Conservation (phyloP, 2,329 filamentous ascomycete genomes). For the Mycosphaerella arachidis region DNA sequence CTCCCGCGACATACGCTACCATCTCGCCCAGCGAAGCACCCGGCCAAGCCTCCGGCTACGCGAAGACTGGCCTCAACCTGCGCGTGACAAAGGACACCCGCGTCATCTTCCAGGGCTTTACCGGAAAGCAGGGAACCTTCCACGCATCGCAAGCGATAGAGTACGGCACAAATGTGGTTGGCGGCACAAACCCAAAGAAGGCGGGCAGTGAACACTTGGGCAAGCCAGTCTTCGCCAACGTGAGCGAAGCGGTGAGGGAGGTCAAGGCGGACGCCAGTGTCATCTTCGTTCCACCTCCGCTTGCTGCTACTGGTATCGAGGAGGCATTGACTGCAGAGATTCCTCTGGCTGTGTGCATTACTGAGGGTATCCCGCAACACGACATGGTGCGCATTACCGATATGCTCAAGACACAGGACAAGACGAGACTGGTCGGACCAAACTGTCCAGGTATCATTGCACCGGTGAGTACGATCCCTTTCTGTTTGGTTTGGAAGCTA, state of each 20-base stretch:
- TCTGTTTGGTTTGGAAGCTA: slow-evolving; percentile 6
- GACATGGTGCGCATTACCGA: slow-evolving; percentile 99
- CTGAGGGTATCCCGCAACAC: slow-evolving; percentile 95
- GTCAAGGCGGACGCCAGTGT: slow-evolving; percentile 87
- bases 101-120: slow-evolving; percentile 96
- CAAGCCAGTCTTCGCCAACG: slow-evolving; percentile 87
- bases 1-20: slow-evolving; percentile 70
- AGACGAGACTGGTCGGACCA: slow-evolving; percentile 92
- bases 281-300: slow-evolving; percentile 93
- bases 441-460: slow-evolving; percentile 98
- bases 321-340: slow-evolving; percentile 93
- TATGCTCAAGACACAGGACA: slow-evolving; percentile 95
- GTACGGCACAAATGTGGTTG: slow-evolving; percentile 97
- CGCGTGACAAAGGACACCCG: slow-evolving; percentile 91
- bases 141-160: slow-evolving; percentile 97
- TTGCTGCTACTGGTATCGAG: slow-evolving; percentile 93
- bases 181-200: slow-evolving; percentile 99
- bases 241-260: slow-evolving; percentile 81
- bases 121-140: slow-evolving; percentile 71
- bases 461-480: slow-evolving; percentile 45
- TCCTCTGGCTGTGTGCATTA: slow-evolving; percentile 93
- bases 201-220: slow-evolving; percentile 84
- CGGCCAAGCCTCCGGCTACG: slow-evolving; percentile 40
- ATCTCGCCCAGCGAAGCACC: slow-evolving; percentile 45
- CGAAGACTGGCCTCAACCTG: slow-evolving; percentile 58